A percentile compares a stretch with the other conserved stretches of the same genome.
Conservation (phyloP, 768 basidiomycete species). For the Rhizopogon rudus region DNA sequence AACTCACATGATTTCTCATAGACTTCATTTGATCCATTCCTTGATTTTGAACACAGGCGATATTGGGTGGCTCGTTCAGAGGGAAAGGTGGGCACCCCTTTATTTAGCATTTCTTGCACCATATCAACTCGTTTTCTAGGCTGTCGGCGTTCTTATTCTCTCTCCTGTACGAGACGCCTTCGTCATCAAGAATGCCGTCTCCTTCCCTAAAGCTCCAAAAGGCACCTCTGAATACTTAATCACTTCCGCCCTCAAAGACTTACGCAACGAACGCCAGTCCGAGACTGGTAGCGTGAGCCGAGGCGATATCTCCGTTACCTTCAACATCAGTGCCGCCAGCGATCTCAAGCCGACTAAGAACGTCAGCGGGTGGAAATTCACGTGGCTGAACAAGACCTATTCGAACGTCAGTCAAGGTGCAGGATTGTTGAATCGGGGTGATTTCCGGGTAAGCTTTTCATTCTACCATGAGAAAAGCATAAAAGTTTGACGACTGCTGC, state of each 20-base stretch:
- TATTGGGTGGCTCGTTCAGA: slow-evolving; percentile 51
- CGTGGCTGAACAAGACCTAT: slow-evolving; percentile 39
- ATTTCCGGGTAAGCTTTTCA: slow-evolving; percentile 35
- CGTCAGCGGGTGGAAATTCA: slow-evolving; percentile 43
- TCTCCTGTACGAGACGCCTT: slow-evolving; percentile 43
- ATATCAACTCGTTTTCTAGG: slow-evolving; percentile 13
- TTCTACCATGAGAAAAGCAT: background rate
- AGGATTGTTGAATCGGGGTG: slow-evolving; percentile 35
- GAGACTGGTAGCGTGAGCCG: background rate
- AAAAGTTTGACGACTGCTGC: background rate
- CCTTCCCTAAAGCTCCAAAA: slow-evolving; percentile 48
- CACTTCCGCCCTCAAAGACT: slow-evolving; percentile 38
- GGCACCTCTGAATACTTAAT: slow-evolving; percentile 53
- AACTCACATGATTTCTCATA: slow-evolving; percentile 6
- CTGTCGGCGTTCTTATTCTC: slow-evolving; percentile 47
- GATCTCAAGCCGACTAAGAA: slow-evolving; percentile 37
- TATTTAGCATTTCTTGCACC: background rate
- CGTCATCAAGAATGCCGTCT: slow-evolving; percentile 52
- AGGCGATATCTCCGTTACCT: slow-evolving; percentile 33
- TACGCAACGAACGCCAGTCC: slow-evolving; percentile 27
- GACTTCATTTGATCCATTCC: slow-evolving; percentile 48
- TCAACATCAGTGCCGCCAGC: slow-evolving; percentile 43
- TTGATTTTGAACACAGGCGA: slow-evolving; percentile 48
- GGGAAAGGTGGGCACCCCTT: slow-evolving; percentile 2
- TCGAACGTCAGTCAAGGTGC: slow-evolving; percentile 33